These are phyloP conservation scores for Maudiozyma bulderi DNA, from an alignment of 805 yeast species.

Conservation along the genomic window DNA sequence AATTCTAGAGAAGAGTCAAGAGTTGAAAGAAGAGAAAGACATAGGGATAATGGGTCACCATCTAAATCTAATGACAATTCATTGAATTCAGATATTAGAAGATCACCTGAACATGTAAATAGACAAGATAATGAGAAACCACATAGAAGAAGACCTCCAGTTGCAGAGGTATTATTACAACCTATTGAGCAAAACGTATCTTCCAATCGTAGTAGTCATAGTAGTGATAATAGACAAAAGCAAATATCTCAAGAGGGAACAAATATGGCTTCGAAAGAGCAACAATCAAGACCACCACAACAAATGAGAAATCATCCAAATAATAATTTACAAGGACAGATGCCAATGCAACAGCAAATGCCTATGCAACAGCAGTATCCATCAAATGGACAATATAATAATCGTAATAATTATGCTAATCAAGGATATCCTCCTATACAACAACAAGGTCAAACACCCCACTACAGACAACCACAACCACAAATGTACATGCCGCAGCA, in stretches of 20 bases:
- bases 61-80: background rate
- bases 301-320: too few relatives aligned
- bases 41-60: background rate
- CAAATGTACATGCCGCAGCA: background rate
- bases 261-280: too few relatives aligned
- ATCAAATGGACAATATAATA: background rate
- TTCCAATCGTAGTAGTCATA: background rate
- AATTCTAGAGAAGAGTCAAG: background rate
- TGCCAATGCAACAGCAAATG: too few relatives aligned
- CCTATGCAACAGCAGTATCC: background rate
- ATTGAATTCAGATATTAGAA: too few relatives aligned
- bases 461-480: background rate
- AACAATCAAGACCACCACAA: too few relatives aligned
- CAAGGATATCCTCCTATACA: background rate
- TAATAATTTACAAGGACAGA: too few relatives aligned
- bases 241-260: too few relatives aligned
- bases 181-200: background rate
- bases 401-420: background rate
- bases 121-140: background rate
- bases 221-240: background rate
- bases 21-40: background rate
- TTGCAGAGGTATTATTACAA: background rate
- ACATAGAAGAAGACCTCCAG: background rate
- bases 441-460: background rate
- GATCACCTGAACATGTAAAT: too few relatives aligned